Evolutionary conservation across 768 basidiomycete species (phyloP).

Genomic region (Ramaria sp.): DNA sequence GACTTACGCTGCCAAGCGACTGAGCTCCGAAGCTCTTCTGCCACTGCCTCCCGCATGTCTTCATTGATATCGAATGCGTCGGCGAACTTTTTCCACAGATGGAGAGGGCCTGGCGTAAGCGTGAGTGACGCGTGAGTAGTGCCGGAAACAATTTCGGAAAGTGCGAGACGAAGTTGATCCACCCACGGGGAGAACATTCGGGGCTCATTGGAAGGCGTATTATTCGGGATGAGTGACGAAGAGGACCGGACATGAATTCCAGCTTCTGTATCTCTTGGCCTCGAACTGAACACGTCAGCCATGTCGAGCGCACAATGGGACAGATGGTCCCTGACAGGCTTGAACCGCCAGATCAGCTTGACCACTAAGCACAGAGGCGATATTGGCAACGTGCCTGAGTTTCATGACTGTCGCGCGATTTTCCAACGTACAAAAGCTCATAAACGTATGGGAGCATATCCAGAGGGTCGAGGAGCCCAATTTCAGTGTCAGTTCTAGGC

Average conservation of each 20-base stretch:
- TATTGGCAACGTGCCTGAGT: no score
- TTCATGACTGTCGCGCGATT: no score
- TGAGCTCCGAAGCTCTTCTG: slow-evolving; percentile 36
- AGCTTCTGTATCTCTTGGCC: no score
- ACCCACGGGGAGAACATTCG: no score
- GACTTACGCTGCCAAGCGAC: slow-evolving; percentile 35
- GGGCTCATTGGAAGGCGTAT: no score
- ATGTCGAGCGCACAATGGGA: no score
- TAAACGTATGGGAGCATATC: slow-evolving; percentile 35
- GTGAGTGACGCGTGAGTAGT: not conserved
- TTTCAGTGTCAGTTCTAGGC: slow-evolving; percentile 27
- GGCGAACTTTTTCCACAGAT: slow-evolving; percentile 3
- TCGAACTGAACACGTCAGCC: no score
- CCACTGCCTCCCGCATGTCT: slow-evolving; percentile 30
- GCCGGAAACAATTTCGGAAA: not conserved
- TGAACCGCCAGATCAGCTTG: no score
- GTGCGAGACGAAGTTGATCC: not conserved
- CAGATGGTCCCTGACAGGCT: no score
- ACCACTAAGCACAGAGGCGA: no score
- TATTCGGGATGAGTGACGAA: no score
- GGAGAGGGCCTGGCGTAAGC: not conserved
- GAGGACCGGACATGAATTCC: no score
- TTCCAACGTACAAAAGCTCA: not conserved
- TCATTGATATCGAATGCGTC: not conserved
- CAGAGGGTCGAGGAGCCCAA: slow-evolving; percentile 42